Evolutionary conservation across 768 basidiomycete genomes (phyloP), one percentile per base, ranked within the genome.

Genomic region (Porphyrellus cyaneotinctus): DNA sequence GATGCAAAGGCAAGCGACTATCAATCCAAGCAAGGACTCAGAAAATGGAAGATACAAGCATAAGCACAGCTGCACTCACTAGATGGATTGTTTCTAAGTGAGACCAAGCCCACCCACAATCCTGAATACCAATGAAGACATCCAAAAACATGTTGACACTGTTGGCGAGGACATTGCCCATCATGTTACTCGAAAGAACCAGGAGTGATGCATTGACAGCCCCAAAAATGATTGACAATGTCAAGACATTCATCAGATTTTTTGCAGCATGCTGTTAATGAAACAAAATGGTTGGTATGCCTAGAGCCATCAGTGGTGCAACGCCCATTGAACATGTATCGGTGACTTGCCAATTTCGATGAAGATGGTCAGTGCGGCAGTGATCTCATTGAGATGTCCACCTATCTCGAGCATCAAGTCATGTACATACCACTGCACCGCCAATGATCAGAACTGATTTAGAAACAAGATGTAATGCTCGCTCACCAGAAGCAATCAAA

Each of bases 1-100:
- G 73, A 47, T 80, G 74, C 18, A 75, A 64, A 23, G 79, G 78
- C 2, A 78, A 80, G 31, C 78, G 79, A 56, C 78, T 59, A 31
- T 36, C 12, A 11, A 22, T 38, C 7, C 42, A 39, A 42, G 23
- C 0, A 18, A 43, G 8, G 2, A 14, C 8, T 57, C 32, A 57
- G 52, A 48, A 51, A 47, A 35, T 2, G 14, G 23, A 31, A 0
- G 39, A 18, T 18, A 22, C 17, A 28, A 36, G 26, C 5, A n/a
- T 17, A 17, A 14, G 12, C n/a, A 51, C 30, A 4, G n/a, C 4
- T 52, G 14, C 15, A 50, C 78, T 49, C 59, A 79, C 78, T 80
- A 80, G 66, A 76, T 76, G 2, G 78, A 78, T 49, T 79, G 76
- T 55, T 78, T 80, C 78, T 79, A 80, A 0, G 78, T 80, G 30